A percentile compares a stretch with the other conserved stretches of the same genome.
Evolutionary conservation across 345 rosid species (phyloP).

Genomic region (Alliaria petiolata): DNA sequence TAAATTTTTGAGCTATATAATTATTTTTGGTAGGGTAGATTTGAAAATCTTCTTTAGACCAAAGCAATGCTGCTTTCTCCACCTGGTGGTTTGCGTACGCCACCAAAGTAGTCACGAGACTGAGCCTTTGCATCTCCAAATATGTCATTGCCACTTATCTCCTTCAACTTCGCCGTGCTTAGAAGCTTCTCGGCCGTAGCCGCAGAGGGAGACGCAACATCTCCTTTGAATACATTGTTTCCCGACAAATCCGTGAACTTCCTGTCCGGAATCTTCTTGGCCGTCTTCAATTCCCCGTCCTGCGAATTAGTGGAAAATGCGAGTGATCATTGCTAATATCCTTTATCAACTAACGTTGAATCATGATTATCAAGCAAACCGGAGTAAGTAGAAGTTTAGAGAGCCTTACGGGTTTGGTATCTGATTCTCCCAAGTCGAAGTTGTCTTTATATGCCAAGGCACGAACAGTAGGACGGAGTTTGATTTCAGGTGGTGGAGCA

Average conservation of each 20-base stretch:
- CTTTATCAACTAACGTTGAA: background rate
- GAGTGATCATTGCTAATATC: background rate
- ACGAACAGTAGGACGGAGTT: conserved; percentile 66
- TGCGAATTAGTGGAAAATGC: background rate
- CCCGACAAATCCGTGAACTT: conserved; percentile 78
- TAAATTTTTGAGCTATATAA: background rate
- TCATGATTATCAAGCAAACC: too few species aligned
- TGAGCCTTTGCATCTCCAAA: conserved; percentile 82
- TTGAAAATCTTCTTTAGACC: conserved; percentile 41
- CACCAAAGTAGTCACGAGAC: conserved; percentile 86
- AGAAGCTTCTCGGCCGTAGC: conserved; percentile 52
- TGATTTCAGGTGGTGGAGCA: conserved; percentile 94
- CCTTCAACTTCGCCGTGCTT: conserved; percentile 67
- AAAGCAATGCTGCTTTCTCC: conserved; percentile 97
- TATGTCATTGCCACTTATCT: conserved; percentile 83
- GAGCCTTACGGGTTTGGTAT: conserved; percentile 12
- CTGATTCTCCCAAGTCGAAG: conserved; percentile 58
- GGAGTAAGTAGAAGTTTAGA: background rate
- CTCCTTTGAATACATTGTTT: conserved; percentile 77
- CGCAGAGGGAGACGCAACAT: conserved; percentile 37
- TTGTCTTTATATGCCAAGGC: conserved; percentile 71
- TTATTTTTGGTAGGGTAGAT: conserved; percentile 8
- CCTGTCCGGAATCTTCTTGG: conserved; percentile 75
- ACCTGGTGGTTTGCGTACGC: conserved; percentile 96
- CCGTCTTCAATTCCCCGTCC: conserved; percentile 66